Evolutionary conservation across 2,329 filamentous ascomycete genomes (phyloP), one percentile per base, ranked within the genome.

Genomic region (Cordyceps fumosorosea): DNA sequence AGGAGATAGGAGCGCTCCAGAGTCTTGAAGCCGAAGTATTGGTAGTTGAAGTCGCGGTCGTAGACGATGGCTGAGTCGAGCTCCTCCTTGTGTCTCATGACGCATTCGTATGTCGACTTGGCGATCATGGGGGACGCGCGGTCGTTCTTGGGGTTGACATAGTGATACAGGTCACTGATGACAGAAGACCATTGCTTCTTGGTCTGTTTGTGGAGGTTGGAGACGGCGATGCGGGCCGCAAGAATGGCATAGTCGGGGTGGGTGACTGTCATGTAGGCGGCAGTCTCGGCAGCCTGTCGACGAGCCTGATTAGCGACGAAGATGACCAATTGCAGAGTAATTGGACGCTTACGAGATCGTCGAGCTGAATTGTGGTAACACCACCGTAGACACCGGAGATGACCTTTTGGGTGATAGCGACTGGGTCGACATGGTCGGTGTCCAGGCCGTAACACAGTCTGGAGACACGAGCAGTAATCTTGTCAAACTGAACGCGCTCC

Each of bases 171-270:
- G 72, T 99, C 95, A 70, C 86, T 88, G 70, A 99, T 85, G 64
- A 99, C 95, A 56, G 91, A 83, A n/a, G 95, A 98, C 82, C 96
- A 99, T 75, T 98, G 93, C 84, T 99, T 99, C 86, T 98, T 98
- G 67, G 95, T 99, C 84, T 99, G 95, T 81, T 99, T 99, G 88
- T 99, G 95, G 64, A 99, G 89, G 81, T 99, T 99, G 73, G 95
- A 99, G 61, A 99, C 95, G 69, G 95, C 95, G 74, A 99, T 98
- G 79, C 95, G 93, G 68, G 95, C 95, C 67, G 95, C 95, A 64
- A 99, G 91, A 74, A 98, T 96, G 75, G 95, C 95, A 76, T 99
- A 99, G 80, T 99, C 95, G 71, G 95, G 95, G 77, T 99, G 95
- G 66, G 93, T 99, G 70, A 97, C 93, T 65, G 95, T 99, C 95